phyloP scores from a whole-genome alignment of 2,329 filamentous ascomycete genomes.

The Incumbomyces delicatus region DNA sequence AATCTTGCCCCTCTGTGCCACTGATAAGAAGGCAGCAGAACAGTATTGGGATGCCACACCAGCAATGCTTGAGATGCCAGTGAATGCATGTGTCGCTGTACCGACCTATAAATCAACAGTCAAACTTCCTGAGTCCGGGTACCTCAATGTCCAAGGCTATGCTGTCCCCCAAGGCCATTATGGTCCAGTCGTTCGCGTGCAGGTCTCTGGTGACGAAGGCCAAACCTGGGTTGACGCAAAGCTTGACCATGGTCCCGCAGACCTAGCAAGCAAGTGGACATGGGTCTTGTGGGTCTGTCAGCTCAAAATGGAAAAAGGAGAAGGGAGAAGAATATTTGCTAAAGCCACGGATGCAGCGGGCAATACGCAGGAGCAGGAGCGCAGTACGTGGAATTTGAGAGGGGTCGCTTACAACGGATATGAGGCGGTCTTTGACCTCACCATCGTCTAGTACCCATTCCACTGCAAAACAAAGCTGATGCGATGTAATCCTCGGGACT shows the following conservation, averaged over 20 bases:
- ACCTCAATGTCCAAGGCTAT: slow-evolving; percentile 45
- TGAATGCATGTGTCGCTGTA: slow-evolving; percentile 46
- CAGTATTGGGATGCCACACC: slow-evolving; percentile 43
- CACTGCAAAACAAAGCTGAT: no score
- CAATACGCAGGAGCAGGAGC: slow-evolving; percentile 39
- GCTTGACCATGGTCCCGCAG: slow-evolving; percentile 21
- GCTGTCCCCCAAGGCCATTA: slow-evolving; percentile 45
- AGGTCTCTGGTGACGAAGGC: slow-evolving; percentile 43
- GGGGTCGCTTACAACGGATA: slow-evolving; percentile 54
- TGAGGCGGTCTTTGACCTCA: slow-evolving; percentile 43
- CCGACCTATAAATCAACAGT: slow-evolving; percentile 39
- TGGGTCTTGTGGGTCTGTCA: slow-evolving; percentile 47
- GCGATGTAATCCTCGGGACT: no score
- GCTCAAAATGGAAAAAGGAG: slow-evolving; percentile 34
- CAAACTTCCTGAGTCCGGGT: slow-evolving; percentile 26
- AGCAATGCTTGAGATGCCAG: slow-evolving; percentile 46
- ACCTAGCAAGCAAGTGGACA: slow-evolving; percentile 38
- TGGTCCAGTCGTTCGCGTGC: slow-evolving; percentile 45
- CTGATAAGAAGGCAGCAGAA: slow-evolving; percentile 40
- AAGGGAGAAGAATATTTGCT: slow-evolving; percentile 39
- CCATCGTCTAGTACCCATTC: slow-evolving; percentile 25
- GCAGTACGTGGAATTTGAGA: slow-evolving; percentile 47
- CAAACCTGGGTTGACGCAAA: slow-evolving; percentile 42
- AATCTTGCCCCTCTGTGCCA: slow-evolving; percentile 44
- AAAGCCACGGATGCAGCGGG: slow-evolving; percentile 45